phyloP scores from a whole-genome alignment of 1,284 basidiomycete species.

The Cutaneotrichosporon sp. region DNA sequence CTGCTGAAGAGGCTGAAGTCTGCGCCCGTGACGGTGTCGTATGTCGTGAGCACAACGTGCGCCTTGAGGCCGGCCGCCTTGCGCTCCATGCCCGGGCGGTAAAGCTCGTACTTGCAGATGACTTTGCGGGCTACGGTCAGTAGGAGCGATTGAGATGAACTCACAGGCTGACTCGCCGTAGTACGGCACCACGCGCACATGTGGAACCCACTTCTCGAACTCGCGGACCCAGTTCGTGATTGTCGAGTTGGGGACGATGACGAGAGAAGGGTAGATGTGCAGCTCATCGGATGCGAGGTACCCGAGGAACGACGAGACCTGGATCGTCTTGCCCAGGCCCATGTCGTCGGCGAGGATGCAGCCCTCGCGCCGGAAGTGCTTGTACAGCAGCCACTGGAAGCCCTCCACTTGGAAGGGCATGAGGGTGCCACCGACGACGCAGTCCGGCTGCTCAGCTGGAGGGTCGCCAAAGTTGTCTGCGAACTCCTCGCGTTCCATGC shows the following conservation, averaged over 20 bases:
- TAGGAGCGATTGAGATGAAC: conserved; percentile 6
- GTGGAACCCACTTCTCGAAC: conserved; percentile 88
- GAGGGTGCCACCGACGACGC: conserved; percentile 57
- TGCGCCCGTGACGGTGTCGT: conserved; percentile 71
- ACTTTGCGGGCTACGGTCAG: conserved; percentile 67
- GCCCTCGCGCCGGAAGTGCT: conserved; percentile 83
- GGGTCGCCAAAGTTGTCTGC: conserved; percentile 33
- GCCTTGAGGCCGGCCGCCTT: conserved; percentile 51
- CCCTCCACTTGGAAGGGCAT: conserved; percentile 90
- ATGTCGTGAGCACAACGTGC: conserved; percentile 87
- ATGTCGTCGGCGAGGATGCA: conserved; percentile 99
- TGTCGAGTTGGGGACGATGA: conserved; percentile 85
- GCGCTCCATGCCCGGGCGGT: conserved; percentile 57
- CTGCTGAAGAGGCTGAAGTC: conserved; percentile 79
- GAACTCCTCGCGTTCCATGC: conserved; percentile 41
- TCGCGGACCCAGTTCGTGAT: conserved; percentile 63
- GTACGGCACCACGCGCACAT: conserved; percentile 48
- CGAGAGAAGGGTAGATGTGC: conserved; percentile 69
- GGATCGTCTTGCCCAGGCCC: conserved; percentile 75
- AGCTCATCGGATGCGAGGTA: conserved; percentile 64
- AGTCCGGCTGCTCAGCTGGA: conserved; percentile 53
- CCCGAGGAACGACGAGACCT: conserved; percentile 84
- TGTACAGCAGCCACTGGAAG: conserved; percentile 87
- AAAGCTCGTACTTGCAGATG: conserved; percentile 79
- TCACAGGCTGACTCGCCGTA: conserved; percentile 60